Evolutionary conservation across 1,284 basidiomycete species (phyloP).

Genomic region (Dichomitus squalens): DNA sequence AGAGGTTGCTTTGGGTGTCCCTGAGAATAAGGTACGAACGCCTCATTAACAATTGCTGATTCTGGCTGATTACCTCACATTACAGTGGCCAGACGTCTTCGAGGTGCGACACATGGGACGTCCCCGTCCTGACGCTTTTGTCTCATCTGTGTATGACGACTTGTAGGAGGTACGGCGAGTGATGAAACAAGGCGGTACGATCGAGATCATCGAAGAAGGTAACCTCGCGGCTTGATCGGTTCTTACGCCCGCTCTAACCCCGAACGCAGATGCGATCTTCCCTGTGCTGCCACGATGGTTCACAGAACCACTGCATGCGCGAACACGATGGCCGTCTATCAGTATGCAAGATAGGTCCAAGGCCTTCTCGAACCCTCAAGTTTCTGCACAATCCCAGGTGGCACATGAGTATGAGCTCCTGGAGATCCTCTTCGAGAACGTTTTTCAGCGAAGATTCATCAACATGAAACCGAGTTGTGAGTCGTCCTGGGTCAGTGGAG

Average conservation of each 20-base stretch:
- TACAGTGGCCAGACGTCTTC: conserved; percentile 66
- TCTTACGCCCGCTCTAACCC: background rate
- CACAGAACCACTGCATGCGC: conserved; percentile 32
- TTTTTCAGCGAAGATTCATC: conserved; percentile 37
- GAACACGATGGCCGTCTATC: conserved; percentile 23
- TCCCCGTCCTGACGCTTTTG: background rate
- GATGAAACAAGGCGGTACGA: conserved; percentile 61
- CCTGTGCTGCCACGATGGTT: conserved; percentile 37
- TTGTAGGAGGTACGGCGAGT: conserved; percentile 68
- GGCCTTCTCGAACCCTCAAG: conserved; percentile 6
- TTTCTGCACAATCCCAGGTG: conserved; percentile 10
- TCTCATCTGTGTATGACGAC: background rate
- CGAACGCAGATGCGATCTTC: conserved; percentile 34
- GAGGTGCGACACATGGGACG: conserved; percentile 47
- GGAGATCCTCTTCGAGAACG: conserved; percentile 34
- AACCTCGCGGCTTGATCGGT: background rate
- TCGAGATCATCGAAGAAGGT: conserved; percentile 75
- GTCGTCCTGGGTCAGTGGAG: background rate
- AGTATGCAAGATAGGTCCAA: conserved; percentile 26
- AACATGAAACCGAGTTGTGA: conserved; percentile 36
- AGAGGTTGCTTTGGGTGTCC: conserved; percentile 64
- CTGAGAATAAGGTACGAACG: conserved; percentile 63
- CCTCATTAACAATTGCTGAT: no score
- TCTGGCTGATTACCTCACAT: background rate
- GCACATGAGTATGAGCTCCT: conserved; percentile 36